These are phyloP conservation scores for Xylariaceae sp. DNA, from an alignment of 2,329 filamentous ascomycete genomes.

Conservation along the genomic window DNA sequence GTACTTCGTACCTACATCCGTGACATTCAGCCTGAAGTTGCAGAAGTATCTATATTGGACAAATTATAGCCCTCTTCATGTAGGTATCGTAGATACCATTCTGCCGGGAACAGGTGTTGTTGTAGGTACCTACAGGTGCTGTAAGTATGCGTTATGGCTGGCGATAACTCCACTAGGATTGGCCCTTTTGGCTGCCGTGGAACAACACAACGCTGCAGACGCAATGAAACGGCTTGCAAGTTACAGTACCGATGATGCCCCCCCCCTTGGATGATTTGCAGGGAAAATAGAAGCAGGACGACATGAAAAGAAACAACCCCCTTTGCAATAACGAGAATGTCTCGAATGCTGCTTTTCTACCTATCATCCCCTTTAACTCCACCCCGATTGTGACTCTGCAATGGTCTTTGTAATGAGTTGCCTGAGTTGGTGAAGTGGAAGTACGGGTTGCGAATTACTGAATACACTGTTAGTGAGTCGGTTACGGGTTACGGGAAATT, in stretches of 20 bases:
- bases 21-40: too few species aligned
- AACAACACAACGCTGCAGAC: neutral
- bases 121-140: neutral
- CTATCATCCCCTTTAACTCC: slow-evolving; percentile 1
- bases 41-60: too few species aligned
- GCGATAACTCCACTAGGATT: neutral
- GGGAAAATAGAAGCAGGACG: neutral
- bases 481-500: too few species aligned
- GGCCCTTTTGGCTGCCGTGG: slow-evolving; percentile 4
- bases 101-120: neutral
- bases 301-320: neutral
- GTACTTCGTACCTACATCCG: too few species aligned
- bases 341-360: neutral
- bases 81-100: neutral
- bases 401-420: slow-evolving; percentile 1
- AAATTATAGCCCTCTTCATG: neutral
- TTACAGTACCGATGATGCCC: neutral
- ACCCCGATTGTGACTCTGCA: slow-evolving; percentile 12
- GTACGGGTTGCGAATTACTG: too few species aligned
- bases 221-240: slow-evolving; percentile 2
- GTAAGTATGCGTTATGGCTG: neutral
- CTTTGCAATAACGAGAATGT: neutral
- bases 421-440: too few species aligned
- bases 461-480: too few species aligned
- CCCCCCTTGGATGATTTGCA: neutral